Evolutionary conservation across 2,329 filamentous ascomycete genomes (phyloP).

Genomic region (Arachnopeziza araneosa): DNA sequence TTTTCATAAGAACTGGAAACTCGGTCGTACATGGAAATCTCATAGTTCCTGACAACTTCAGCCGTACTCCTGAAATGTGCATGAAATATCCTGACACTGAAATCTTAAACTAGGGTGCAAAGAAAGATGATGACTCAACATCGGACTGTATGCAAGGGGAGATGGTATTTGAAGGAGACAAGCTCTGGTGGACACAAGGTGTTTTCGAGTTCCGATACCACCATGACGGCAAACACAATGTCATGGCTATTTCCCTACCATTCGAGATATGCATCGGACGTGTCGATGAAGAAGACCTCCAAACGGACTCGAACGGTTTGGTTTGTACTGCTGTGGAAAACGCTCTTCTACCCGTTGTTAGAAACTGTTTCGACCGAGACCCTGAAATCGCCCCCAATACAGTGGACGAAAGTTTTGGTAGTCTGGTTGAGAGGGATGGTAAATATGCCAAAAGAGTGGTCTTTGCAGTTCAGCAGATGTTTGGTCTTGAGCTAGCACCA

Average conservation of each 20-base stretch:
- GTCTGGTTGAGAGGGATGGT: slow-evolving; percentile 75
- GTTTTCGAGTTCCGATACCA: slow-evolving; percentile 97
- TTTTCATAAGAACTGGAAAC: too few relatives aligned
- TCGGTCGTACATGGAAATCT: too few relatives aligned
- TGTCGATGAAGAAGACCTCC: slow-evolving; percentile 71
- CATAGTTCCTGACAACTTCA: too few relatives aligned
- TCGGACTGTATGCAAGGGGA: slow-evolving; percentile 67
- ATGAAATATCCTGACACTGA: too few relatives aligned
- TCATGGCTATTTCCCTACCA: slow-evolving; percentile 88
- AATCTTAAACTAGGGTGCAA: slow-evolving; percentile 28
- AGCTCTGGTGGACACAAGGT: slow-evolving; percentile 94
- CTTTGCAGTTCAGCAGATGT: slow-evolving; percentile 93
- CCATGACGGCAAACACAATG: slow-evolving; percentile 85
- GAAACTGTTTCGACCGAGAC: slow-evolving; percentile 89
- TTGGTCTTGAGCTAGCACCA: slow-evolving; percentile 91
- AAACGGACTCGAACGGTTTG: slow-evolving; percentile 49
- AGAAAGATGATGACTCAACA: slow-evolving; percentile 42
- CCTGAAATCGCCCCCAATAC: slow-evolving; percentile 82
- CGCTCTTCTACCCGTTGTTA: slow-evolving; percentile 74
- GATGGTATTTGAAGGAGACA: slow-evolving; percentile 84
- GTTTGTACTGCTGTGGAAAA: slow-evolving; percentile 68
- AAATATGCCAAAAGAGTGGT: slow-evolving; percentile 89
- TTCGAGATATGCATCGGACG: slow-evolving; percentile 83
- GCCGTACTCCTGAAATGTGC: too few relatives aligned
- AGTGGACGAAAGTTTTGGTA: slow-evolving; percentile 77